phyloP scores from a whole-genome alignment of 129 eudicot genomes.

The Flaveria sonorensis region DNA sequence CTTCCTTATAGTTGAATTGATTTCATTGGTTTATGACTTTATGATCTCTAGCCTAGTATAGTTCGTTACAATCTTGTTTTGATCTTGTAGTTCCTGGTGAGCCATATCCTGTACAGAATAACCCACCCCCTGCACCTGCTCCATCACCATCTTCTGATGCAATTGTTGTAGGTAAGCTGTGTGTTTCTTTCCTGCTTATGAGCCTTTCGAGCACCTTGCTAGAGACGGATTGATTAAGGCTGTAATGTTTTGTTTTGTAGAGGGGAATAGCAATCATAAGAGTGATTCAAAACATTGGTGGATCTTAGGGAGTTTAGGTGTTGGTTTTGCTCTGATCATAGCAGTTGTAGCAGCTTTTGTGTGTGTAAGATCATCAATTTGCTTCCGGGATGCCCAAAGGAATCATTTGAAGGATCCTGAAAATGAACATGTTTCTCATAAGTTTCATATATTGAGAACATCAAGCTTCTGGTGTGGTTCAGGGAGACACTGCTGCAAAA shows the following conservation, averaged over 20 bases:
- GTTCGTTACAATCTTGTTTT: not conserved
- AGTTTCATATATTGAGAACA: slow-evolving; percentile 73
- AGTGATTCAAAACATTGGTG: slow-evolving; percentile 62
- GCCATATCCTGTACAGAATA: slow-evolving; percentile 59
- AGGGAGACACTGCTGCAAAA: slow-evolving; percentile 71
- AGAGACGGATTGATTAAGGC: not conserved
- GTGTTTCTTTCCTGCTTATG: too few species aligned
- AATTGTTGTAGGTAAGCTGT: slow-evolving; percentile 50
- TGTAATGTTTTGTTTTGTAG: slow-evolving; percentile 40
- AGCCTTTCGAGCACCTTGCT: not conserved
- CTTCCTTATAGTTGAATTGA: not conserved
- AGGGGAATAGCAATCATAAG: slow-evolving; percentile 47
- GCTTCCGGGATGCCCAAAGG: slow-evolving; percentile 36
- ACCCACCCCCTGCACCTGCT: slow-evolving; percentile 57
- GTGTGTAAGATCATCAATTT: slow-evolving; percentile 54
- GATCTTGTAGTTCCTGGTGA: slow-evolving; percentile 78
- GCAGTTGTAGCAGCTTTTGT: slow-evolving; percentile 46
- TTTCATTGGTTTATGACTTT: slow-evolving; percentile 7
- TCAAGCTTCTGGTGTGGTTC: slow-evolving; percentile 91
- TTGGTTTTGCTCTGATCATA: slow-evolving; percentile 52
- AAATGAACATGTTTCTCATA: slow-evolving; percentile 50
- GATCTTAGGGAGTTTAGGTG: slow-evolving; percentile 76
- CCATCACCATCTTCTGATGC: slow-evolving; percentile 54
- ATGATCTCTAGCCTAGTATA: not conserved
- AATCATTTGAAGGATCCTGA: slow-evolving; percentile 54